Evolutionary conservation across 2,329 filamentous ascomycete genomes (phyloP).

Genomic region (Trichophyton verrucosum): DNA sequence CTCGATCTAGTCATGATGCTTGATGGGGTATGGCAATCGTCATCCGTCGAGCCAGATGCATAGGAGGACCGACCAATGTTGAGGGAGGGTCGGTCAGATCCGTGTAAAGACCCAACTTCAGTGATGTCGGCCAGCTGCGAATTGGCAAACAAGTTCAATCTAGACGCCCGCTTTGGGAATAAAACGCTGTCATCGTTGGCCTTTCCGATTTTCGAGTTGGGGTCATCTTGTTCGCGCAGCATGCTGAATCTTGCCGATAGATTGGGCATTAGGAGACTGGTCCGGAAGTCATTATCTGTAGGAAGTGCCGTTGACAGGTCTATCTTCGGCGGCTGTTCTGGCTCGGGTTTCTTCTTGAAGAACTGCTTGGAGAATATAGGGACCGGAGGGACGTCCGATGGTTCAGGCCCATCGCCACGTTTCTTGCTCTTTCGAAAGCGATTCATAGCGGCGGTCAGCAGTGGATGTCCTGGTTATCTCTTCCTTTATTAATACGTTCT

Average conservation of each 20-base stretch:
- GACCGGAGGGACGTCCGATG: constrained; percentile 16
- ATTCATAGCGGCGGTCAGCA: constrained; percentile 23
- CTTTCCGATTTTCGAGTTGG: constrained; percentile 76
- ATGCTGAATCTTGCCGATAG: constrained; percentile 93
- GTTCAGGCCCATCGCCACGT: constrained; percentile 20
- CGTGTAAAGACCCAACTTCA: constrained; percentile 71
- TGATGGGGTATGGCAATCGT: constrained; percentile 46
- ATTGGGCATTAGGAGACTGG: constrained; percentile 89
- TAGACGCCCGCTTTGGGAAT: constrained; percentile 67
- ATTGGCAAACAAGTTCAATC: constrained; percentile 60
- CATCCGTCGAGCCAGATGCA: constrained; percentile 50
- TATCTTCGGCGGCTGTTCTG: constrained; percentile 47
- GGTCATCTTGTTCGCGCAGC: constrained; percentile 88
- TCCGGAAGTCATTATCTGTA: constrained; percentile 78
- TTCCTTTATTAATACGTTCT: too few relatives aligned
- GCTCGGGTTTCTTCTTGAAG: constrained; percentile 42
- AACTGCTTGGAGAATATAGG: constrained; percentile 25
- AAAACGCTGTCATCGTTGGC: constrained; percentile 91
- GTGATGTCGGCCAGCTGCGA: constrained; percentile 67
- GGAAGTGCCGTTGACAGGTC: constrained; percentile 66
- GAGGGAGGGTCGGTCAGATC: constrained; percentile 45
- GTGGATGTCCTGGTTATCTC: too few relatives aligned
- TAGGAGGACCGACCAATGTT: constrained; percentile 52
- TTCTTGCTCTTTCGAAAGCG: constrained; percentile 32
- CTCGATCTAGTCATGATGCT: constrained; percentile 73